A percentile compares a stretch with the other conserved stretches of the same genome.
phyloP scores from a whole-genome alignment of 148 eudicot genomes.

The Cornus suecica region DNA sequence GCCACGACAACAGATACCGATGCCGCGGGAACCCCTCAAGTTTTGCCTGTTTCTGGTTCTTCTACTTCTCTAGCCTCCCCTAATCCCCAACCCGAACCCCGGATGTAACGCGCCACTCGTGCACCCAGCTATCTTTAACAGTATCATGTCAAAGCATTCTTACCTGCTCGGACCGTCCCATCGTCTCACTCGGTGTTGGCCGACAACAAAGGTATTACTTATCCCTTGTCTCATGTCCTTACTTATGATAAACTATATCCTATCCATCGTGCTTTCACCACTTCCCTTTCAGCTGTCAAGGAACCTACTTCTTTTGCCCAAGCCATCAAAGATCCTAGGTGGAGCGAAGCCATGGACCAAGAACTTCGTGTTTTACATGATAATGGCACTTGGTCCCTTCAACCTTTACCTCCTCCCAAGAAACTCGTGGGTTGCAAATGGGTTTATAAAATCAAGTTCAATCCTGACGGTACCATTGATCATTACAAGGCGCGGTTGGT shows the following conservation, averaged over 20 bases:
- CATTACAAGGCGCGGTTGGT: not conserved
- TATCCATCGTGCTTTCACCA: too few relatives aligned
- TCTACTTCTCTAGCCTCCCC: not conserved
- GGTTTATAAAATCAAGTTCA: not conserved
- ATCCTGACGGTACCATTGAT: not conserved
- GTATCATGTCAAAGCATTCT: not conserved
- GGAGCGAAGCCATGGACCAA: not conserved
- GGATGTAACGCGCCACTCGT: not conserved
- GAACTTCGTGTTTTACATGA: not conserved
- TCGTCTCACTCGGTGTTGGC: too few relatives aligned
- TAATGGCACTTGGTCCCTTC: conserved; percentile 3
- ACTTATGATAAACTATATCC: too few relatives aligned
- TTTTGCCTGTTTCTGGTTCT: not conserved
- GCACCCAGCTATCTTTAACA: not conserved
- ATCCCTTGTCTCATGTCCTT: too few relatives aligned
- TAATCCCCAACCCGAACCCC: not conserved
- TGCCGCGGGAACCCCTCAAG: too few relatives aligned
- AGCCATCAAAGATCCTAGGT: too few relatives aligned
- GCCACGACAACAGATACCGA: too few relatives aligned
- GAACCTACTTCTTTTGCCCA: too few relatives aligned
- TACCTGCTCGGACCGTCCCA: too few relatives aligned
- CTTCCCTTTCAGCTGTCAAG: too few relatives aligned
- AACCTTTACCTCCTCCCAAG: not conserved
- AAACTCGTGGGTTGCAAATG: too few relatives aligned
- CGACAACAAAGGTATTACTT: too few relatives aligned